Percentiles rank a stretch among this genome's conserved stretches.
These are phyloP conservation scores for Tylopilus sp. DNA, from an alignment of 768 basidiomycete species.

Conservation along the genomic window DNA sequence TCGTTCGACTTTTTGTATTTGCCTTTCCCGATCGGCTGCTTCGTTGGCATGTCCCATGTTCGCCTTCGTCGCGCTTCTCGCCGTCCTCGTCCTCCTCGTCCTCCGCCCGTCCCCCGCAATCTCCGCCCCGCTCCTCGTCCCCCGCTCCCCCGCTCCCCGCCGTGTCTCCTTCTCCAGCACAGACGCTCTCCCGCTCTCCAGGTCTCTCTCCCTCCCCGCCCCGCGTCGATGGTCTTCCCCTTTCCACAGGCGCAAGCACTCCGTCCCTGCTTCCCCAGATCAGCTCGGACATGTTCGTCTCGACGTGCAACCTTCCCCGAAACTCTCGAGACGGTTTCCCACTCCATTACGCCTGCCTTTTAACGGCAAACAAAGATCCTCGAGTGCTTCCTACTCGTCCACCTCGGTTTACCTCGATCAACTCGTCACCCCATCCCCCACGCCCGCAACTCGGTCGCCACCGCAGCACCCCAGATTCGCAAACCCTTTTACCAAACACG, in stretches of 20 bases:
- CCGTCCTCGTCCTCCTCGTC: not conserved
- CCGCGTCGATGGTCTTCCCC: not conserved
- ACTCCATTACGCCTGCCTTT: conserved; percentile 8
- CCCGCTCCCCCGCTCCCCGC: not conserved
- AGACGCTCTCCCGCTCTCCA: not conserved
- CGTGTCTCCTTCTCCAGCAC: conserved; percentile 10
- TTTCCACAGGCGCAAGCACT: conserved; percentile 3
- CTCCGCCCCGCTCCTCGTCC: not conserved
- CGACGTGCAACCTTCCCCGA: not conserved
- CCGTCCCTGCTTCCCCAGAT: not conserved
- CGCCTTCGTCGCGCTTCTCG: conserved; percentile 4
- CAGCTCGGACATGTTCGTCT: conserved; percentile 4
- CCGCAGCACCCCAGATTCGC: conserved; percentile 11
- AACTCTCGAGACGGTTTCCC: not conserved
- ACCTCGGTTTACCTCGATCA: not conserved
- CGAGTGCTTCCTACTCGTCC: not conserved
- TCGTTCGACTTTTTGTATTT: conserved; percentile 22
- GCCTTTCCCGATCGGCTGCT: not conserved
- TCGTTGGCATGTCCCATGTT: conserved; percentile 4
- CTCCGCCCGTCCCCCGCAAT: not conserved
- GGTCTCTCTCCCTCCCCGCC: not conserved
- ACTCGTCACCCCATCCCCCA: not conserved
- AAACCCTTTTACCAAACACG: conserved; percentile 16
- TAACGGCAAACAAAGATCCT: conserved; percentile 7
- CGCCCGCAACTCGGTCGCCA: not conserved